These are phyloP conservation scores for sweet orange (Citrus sinensis) DNA, from an alignment of 345 rosid genomes.

Conservation along the genomic window DVS_A1.0 CM039168.1:25399001-25399500, in stretches of 20 bases:
- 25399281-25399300: conserved; percentile 45
- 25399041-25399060: conserved; percentile 56
- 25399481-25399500: not conserved
- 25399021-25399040: not conserved
- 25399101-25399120: conserved; percentile 68
- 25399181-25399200: not conserved
- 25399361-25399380: conserved; percentile 79
- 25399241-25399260: conserved; percentile 64
- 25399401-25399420: not conserved
- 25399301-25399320: conserved; percentile 17
- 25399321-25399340: conserved; percentile 10
- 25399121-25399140: conserved; percentile 48
- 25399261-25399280: conserved; percentile 62
- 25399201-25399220: not conserved
- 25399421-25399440: not conserved
- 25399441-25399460: not conserved
- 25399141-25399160: not conserved
- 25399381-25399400: conserved; percentile 78
- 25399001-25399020: not conserved
- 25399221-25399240: conserved; percentile 49
- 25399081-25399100: conserved; percentile 82
- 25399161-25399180: not conserved
- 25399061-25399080: conserved; percentile 56
- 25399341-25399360: conserved; percentile 12
- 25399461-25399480: not conserved